Base-by-base conservation (phyloP, 2,329 filamentous ascomycete genomes). In the Hypoxylon sp. region DNA sequence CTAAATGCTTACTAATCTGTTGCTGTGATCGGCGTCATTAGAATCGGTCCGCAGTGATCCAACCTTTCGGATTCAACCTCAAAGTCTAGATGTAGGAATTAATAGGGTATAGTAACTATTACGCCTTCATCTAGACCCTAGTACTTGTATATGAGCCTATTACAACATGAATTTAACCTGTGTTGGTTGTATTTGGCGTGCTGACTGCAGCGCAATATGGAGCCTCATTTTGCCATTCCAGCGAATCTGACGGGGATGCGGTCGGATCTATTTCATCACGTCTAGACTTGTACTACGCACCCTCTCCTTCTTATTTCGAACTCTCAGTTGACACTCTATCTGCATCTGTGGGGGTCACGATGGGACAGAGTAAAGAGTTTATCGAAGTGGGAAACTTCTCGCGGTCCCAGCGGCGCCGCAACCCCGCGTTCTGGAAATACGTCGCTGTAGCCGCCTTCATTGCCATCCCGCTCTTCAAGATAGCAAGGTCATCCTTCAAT, bases 191-290 rank as follows among this genome's bases (percentile, higher is more conserved):
- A 56, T 17, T 28, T 28, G 38, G 43, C 21, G 17, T 46, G 53
- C 53, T 56, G 53, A 56, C 52, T 21, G 17, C 52, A 45, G 36
- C 52, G 52, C 38, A 34, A n/a, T 38, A 56, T 56, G 34, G 32
- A 43, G 25, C 52, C 17, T 41, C 34, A 17, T 41, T 53, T 14
- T n/a, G 11, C 45, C 10, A 49, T 25, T 17, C 30, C 17, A 19
- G 3, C 32, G 21, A 28, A 3, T 36, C 49, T 11, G 7, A 21
- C 34, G 19, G 7, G 38, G 38, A 43, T 43, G 38, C 2, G 7
- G 6, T 17, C 9, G n/a, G 10, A 17, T 21, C 2, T 11, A 17
- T 43, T 43, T 21, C 7, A 3, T 17, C 7, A 21, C 21, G 6
- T 43, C 38, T 21, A 43, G 9, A 3, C 3, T 11, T 21, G 6